Conservation (phyloP, 257 asterid species). For the Salvia rosmarinus region DNA sequence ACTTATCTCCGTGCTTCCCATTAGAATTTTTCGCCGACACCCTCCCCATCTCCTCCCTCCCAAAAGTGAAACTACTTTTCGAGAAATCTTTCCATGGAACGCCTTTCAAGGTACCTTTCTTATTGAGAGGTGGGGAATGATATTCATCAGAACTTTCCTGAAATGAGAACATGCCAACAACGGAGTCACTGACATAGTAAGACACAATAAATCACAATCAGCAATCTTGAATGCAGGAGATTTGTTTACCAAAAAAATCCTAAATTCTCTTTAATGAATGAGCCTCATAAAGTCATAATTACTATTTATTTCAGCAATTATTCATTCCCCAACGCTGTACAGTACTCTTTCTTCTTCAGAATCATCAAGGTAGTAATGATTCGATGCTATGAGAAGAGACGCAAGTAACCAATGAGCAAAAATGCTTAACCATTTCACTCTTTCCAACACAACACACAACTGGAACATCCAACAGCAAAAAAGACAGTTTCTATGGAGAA, state of each 20-base stretch:
- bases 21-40: slow-evolving; percentile 41
- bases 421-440: background rate
- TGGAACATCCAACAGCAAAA: slow-evolving; percentile 14
- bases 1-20: slow-evolving; percentile 61
- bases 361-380: background rate
- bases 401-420: background rate
- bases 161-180: slow-evolving; percentile 39
- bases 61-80: slow-evolving; percentile 47
- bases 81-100: slow-evolving; percentile 64
- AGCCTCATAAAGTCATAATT: background rate
- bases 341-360: slow-evolving; percentile 8
- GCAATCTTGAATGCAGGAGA: slow-evolving; percentile 42
- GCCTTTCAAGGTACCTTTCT: slow-evolving; percentile 63
- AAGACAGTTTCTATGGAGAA: slow-evolving; percentile 3
- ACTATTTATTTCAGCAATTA: slow-evolving; percentile 4
- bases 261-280: slow-evolving; percentile 22
- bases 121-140: slow-evolving; percentile 49
- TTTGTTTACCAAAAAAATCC: slow-evolving; percentile 36
- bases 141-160: slow-evolving; percentile 67
- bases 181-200: slow-evolving; percentile 25
- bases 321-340: slow-evolving; percentile 11
- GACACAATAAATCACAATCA: slow-evolving; percentile 32
- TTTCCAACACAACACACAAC: slow-evolving; percentile 1
- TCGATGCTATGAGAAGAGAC: slow-evolving; percentile 9
- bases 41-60: slow-evolving; percentile 62